Base-by-base conservation (phyloP, 768 basidiomycete genomes). In the Cystofilobasidium capitatum region DNA sequence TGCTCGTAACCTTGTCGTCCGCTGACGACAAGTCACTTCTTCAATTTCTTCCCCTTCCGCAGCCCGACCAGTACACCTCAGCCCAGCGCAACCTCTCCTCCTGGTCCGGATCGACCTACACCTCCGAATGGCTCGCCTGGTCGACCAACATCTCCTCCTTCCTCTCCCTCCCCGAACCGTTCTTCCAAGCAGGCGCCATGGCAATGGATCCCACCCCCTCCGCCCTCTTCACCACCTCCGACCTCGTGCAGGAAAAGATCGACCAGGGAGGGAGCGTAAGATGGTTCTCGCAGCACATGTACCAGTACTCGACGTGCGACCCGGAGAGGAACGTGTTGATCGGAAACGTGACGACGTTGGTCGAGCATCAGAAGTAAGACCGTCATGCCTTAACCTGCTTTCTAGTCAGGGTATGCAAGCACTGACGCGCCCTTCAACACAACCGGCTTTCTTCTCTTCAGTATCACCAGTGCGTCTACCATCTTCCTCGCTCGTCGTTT, bases 191-290 rank as follows among this genome's bases (percentile, higher is more conserved):
- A 12, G 58, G 65, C 16, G 70, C 69, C 40, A 70, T 71, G 57
- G 76, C 72, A 2, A 70, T 71, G 36, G 75, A 75, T 55, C 76
- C 75, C 9, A 74, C 74, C 10, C 65, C 72, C 0, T 57, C 70
- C 0, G 75, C 73, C 3, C 58, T 70, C 9, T 73, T 77, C 69
- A 76, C 75, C 13, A 75, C 74, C 2, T 70, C 79, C 54, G 77
- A 79, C 3, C 71, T 81, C n/a, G 74, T 80, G 24, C 79, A 78
- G 22, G 79, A 79, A 71, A 78, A 77, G 47, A 81, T 79, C n/a
- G 64, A 13, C 22, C 71, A 22, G 22, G 29, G 22, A 24, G 17
- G 29, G 7, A 39, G 36, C 9, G 24, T 66, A 58, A 45, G 44
- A 26, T 45, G 39, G 6, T 66, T 66, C 59, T n/a, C 17, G 22